Evolutionary conservation across 192 early-diverging fungal species (phyloP), one percentile per base, ranked within the genome.

Genomic region (Coemansia sp.): DNA sequence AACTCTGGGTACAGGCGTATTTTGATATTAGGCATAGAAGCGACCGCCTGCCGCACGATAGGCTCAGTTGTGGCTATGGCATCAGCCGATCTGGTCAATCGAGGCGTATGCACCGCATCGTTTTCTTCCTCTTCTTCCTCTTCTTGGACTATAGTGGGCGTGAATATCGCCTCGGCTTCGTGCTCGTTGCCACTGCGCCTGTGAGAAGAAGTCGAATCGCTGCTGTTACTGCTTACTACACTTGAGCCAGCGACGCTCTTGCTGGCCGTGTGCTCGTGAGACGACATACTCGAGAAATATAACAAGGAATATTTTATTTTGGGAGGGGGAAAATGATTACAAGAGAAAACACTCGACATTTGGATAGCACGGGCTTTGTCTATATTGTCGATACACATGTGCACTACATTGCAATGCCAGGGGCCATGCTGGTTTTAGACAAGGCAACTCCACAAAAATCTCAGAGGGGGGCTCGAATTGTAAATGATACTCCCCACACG

Each of bases 11-110:
- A 66, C 11, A 44, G 22, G 34, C 27, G 15, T 10, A 79, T 58
- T 15, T 55, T 49, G 11, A 79, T 55, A 27, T 74, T 67, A 20
- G 72, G 68, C 44, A 75, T 43, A 31, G 78, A 75, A 12, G 33
- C 36, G 16, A 44, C 1, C 46, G 29, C 18, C 15, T 70, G 60
- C 11, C 18, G 27, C 20, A 9, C n/a, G 49, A 16, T 15, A 4
- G 13, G 44, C 44, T 46, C 49, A 3, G 20, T 1, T 1, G 24
- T 27, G 24, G 24, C 24, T 27, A 27, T 27, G 24, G 24, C 27
- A 16, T 55, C 53, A 6, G 27, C 5, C 27, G 53, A 55, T 13
- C 13, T 8, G 53, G 27, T 31, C n/a, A 22, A n/a, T 8, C 49
- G 49, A 10, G 20, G 49, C 16, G 5, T 46, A 18, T 18, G 16